phyloP scores from a whole-genome alignment of 2,329 filamentous ascomycete species.

The Chaetomium sp. region DNA sequence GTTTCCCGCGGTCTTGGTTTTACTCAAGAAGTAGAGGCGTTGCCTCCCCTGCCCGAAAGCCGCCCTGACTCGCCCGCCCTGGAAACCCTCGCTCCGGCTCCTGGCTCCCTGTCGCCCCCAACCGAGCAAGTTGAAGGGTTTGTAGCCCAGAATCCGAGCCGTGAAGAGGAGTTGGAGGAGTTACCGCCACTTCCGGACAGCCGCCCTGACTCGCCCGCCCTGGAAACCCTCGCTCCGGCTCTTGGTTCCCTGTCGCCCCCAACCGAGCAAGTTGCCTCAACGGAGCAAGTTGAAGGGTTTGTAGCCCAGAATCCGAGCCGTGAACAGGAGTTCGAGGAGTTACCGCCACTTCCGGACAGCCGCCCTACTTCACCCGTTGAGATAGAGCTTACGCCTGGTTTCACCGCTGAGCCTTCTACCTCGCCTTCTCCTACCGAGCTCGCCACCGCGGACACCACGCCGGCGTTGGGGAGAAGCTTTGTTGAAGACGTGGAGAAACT shows the following conservation, averaged over 20 bases:
- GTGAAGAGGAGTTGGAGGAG: constrained; percentile 2
- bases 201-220: constrained; percentile 8
- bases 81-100: neutral
- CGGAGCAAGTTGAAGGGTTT: neutral
- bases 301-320: neutral
- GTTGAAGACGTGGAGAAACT: constrained; percentile 4
- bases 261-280: too few relatives aligned
- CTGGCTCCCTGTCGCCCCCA: neutral
- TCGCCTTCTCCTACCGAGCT: neutral
- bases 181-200: constrained; percentile 9
- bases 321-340: constrained; percentile 4
- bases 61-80: constrained; percentile 5
- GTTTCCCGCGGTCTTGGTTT: constrained; percentile 5
- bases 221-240: neutral
- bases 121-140: neutral
- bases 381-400: neutral
- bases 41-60: constrained; percentile 19
- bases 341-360: constrained; percentile 9
- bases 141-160: neutral
- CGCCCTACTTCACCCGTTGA: constrained; percentile 10
- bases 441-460: neutral
- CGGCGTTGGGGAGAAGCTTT: neutral
- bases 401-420: neutral
- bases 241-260: neutral
- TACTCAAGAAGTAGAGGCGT: neutral